Conservation (phyloP, 805 yeast genomes). For the Saccharomycopsis sp. region DNA sequence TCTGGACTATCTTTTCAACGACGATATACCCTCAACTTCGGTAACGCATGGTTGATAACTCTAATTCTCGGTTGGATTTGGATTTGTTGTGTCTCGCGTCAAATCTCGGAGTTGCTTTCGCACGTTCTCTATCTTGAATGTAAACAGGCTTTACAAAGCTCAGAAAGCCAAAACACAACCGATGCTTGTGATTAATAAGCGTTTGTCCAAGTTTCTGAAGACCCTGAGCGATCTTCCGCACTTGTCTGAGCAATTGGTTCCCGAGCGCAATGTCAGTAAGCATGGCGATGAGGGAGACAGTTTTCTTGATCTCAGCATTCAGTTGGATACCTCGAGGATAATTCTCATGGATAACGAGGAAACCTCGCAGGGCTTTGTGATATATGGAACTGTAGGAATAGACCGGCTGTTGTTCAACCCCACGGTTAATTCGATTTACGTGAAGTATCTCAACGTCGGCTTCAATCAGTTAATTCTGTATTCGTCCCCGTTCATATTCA, state of each 20-base stretch:
- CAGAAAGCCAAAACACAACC: too few relatives aligned
- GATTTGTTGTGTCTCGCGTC: too few relatives aligned
- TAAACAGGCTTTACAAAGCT: too few relatives aligned
- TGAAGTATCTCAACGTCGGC: neutral
- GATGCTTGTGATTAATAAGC: neutral
- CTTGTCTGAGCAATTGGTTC: neutral
- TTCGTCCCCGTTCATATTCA: conserved; percentile 12
- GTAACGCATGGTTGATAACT: neutral
- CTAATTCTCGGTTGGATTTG: neutral
- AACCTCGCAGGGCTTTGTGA: neutral
- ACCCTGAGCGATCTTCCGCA: neutral
- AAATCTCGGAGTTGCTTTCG: too few relatives aligned
- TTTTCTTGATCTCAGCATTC: neutral
- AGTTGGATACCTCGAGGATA: neutral
- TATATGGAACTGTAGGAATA: neutral
- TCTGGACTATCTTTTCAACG: too few relatives aligned
- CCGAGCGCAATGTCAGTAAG: neutral
- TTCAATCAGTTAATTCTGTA: neutral
- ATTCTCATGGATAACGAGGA: neutral
- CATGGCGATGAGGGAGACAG: neutral
- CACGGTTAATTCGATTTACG: neutral
- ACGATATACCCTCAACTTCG: neutral
- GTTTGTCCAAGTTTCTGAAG: neutral
- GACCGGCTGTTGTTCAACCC: neutral
- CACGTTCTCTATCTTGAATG: too few relatives aligned